Percentiles rank a stretch among this genome's conserved stretches.
These are phyloP conservation scores for Silene vulgaris DNA, from an alignment of 179 eudicot genomes.

Conservation along the genomic window DNA sequence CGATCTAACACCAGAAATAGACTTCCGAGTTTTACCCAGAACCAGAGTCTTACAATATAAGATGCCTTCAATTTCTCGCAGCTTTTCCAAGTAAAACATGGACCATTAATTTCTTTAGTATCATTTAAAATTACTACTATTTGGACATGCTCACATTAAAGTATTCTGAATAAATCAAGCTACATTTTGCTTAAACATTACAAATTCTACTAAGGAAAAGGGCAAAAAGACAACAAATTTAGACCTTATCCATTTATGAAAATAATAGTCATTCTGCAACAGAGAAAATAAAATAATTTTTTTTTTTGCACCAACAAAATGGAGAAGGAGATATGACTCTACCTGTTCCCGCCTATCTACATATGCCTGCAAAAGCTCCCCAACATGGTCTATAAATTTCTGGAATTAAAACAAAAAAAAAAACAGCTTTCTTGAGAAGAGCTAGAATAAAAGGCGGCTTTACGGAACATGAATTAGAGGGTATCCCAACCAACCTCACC, in stretches of 20 bases:
- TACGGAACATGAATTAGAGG: slow-evolving; percentile 19
- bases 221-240: not conserved
- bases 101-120: no score
- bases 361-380: slow-evolving; percentile 91
- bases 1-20: no score
- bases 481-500: slow-evolving; percentile 53
- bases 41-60: no score
- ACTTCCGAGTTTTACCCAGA: no score
- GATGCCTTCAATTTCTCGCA: no score
- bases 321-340: slow-evolving; percentile 13
- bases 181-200: not conserved
- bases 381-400: slow-evolving; percentile 93
- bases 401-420: slow-evolving; percentile 33
- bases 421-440: slow-evolving; percentile 24
- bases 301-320: not conserved
- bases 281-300: not conserved
- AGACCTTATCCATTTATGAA: not conserved
- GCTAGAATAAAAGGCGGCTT: slow-evolving; percentile 8
- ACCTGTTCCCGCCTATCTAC: slow-evolving; percentile 98
- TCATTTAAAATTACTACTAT: no score
- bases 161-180: no score
- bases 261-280: not conserved
- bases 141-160: no score
- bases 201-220: not conserved
- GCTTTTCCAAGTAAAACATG: no score